Evolutionary conservation across 2,329 filamentous ascomycete genomes (phyloP), one percentile per base, ranked within the genome.

Genomic region (Sclerotinia sclerotiorum): DNA sequence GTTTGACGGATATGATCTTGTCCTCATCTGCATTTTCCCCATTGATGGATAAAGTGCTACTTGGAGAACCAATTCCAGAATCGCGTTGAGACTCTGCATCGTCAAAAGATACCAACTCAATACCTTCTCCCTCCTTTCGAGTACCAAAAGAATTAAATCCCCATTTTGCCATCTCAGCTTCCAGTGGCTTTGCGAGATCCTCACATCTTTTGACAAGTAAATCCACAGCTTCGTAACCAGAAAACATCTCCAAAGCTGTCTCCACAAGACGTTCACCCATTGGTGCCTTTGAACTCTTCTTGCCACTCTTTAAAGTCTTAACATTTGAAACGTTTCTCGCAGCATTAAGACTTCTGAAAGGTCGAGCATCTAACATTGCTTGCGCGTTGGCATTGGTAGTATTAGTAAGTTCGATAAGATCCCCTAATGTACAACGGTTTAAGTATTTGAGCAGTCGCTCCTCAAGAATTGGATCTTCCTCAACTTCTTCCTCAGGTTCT

Each of bases 221-320:
- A 78, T 97, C 94, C 65, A 97, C 92, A 27, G 92, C 92, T 71
- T 90, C 85, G 73, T 95, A 94, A 0, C 91, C 91, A 24, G 84
- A 85, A 80, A 91, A 89, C 84, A 96, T 97, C 32, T 91, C 87
- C 46, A 86, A 76, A 61, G 87, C 88, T 63, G 86, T 85, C 61
- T 91, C 87, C 8, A 91, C 85, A 66, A 91, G 84, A 74, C 85
- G 88, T 66, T 90, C 87, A 1, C 90, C 90, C 71, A 91, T 84
- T 0, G 86, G 81, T 21, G 77, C 77, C 70, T 81, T 82, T 42
- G 79, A 72, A 65, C 74, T 81, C 67, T 81, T 83, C 75, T 84
- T 87, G 24, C 82, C 82, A 63, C 80, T 82, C 72, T 83, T 88
- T 72, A 78, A 74, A 72, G 71, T 77, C 73, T 72, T 80, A n/a